Percentiles rank a stretch among this genome's conserved stretches.
Conservation (phyloP, 306 rosid species). For the Mucuna pruriens region DNA sequence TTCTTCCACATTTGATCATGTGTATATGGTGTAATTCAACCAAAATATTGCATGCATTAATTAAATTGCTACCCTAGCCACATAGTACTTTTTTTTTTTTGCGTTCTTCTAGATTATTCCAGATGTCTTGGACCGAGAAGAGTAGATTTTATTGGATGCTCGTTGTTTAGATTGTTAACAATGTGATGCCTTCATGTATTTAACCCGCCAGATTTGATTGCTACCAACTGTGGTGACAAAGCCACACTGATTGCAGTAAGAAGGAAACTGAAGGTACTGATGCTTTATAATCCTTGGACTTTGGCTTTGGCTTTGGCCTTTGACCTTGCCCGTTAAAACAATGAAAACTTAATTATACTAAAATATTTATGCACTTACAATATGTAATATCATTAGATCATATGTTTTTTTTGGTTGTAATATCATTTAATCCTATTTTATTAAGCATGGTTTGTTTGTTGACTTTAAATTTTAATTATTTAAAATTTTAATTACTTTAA, state of each 20-base stretch:
- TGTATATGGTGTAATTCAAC: neutral
- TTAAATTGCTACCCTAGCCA: neutral
- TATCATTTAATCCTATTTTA: too few species aligned
- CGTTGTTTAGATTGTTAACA: neutral
- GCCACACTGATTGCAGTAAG: conserved; percentile 25
- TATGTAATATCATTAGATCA: too few species aligned
- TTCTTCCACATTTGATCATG: conserved; percentile 8
- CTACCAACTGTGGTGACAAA: conserved; percentile 39
- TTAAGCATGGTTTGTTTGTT: too few species aligned
- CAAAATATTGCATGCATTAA: conserved; percentile 17
- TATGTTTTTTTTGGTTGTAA: too few species aligned
- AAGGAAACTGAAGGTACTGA: conserved; percentile 74
- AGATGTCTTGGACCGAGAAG: neutral
- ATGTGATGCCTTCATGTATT: neutral
- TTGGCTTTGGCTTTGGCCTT: neutral
- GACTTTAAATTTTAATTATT: too few species aligned
- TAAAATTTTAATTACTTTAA: too few species aligned
- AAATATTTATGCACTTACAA: too few species aligned
- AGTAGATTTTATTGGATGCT: neutral
- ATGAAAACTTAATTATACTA: neutral
- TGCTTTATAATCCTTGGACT: conserved; percentile 25
- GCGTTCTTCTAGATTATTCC: conserved; percentile 6
- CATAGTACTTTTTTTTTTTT: neutral
- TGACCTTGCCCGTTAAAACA: neutral
- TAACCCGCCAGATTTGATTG: conserved; percentile 40